A percentile compares a stretch with the other conserved stretches of the same genome.
Conservation (phyloP, 495 filamentous ascomycete species). For the Letharia lupina region DNA sequence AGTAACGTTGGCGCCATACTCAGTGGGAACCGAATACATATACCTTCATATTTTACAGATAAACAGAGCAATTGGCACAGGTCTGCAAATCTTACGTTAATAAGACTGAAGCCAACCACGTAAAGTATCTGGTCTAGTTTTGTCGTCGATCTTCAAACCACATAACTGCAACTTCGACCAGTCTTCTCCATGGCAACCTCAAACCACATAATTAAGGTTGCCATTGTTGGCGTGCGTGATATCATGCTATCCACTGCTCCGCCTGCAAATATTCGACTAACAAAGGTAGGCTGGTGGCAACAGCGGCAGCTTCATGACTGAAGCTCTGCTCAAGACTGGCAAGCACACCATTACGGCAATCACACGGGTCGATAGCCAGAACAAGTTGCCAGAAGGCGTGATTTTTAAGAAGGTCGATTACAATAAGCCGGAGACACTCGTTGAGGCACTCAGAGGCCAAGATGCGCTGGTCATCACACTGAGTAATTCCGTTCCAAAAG, state of each 20-base stretch:
- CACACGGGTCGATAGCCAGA: conserved; percentile 37
- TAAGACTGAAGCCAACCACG: background rate
- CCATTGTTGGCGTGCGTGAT: conserved; percentile 36
- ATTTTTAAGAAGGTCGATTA: conserved; percentile 40
- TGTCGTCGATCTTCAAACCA: background rate
- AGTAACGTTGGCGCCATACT: no score
- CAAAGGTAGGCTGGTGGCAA: conserved; percentile 46
- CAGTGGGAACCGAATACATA: background rate
- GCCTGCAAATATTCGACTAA: background rate
- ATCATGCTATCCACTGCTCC: background rate
- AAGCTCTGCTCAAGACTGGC: conserved; percentile 40
- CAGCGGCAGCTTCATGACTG: conserved; percentile 45
- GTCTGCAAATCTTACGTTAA: background rate
- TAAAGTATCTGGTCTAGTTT: background rate
- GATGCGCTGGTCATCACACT: conserved; percentile 54
- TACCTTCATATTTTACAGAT: background rate
- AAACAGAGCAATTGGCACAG: background rate
- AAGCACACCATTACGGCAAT: conserved; percentile 47
- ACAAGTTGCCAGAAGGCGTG: conserved; percentile 39
- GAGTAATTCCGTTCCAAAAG: conserved; percentile 30
- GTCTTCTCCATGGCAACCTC: background rate
- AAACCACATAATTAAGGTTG: conserved; percentile 39
- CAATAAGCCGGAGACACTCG: conserved; percentile 35
- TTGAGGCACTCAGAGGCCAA: conserved; percentile 42
- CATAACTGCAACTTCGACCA: background rate